These are phyloP conservation scores for Dictyostelium gargantuum DNA, from an alignment of 208 protist genomes.

Conservation along the genomic window DNA sequence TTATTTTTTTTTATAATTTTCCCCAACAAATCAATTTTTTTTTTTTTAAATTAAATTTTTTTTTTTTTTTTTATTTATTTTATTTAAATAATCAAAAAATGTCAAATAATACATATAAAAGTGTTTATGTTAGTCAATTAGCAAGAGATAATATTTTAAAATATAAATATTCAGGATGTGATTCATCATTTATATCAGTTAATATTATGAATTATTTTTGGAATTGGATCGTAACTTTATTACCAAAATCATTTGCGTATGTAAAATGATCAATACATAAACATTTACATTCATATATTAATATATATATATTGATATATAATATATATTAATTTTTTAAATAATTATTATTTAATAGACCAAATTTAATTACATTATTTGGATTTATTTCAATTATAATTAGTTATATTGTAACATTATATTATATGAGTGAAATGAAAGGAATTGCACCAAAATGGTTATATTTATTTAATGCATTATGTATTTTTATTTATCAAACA, in stretches of 20 bases:
- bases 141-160: conserved; percentile 30
- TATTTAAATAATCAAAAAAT: no score
- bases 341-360: background rate
- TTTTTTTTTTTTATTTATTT: no score
- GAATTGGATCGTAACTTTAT: conserved; percentile 68
- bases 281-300: no score
- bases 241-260: conserved; percentile 76
- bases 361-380: conserved; percentile 59
- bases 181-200: conserved; percentile 19
- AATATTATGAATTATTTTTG: conserved; percentile 70
- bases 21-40: no score
- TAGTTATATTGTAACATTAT: conserved; percentile 41
- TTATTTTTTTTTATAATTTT: no score
- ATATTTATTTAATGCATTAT: conserved; percentile 43
- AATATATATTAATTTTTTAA: background rate
- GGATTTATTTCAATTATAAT: conserved; percentile 56
- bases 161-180: conserved; percentile 54
- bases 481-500: conserved; percentile 77
- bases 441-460: conserved; percentile 25
- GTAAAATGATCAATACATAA: no score
- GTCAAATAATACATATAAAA: background rate
- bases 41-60: no score
- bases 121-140: background rate
- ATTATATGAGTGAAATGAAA: conserved; percentile 18
- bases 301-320: background rate